Base-by-base conservation (phyloP, 2,329 filamentous ascomycete species). In the Fusarium sp. region DNA sequence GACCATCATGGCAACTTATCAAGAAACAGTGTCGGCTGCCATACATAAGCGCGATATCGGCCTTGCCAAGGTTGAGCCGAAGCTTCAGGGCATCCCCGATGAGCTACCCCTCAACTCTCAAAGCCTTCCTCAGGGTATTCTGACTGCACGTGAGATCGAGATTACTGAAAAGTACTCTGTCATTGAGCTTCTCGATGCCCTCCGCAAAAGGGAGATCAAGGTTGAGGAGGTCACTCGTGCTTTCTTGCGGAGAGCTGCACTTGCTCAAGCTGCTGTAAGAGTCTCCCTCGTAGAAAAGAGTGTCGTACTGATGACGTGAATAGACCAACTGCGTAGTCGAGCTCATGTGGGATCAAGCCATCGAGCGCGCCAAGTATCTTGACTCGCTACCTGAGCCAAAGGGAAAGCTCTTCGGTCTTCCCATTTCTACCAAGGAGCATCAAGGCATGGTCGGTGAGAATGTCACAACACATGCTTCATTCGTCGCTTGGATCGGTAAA, bases 401-500 rank as follows among this genome's bases (percentile, higher is more conserved):
- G 44, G 78, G 78, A 12, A 66, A 70, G 20, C 72, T 80, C 21
- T 79, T 79, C 16, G 77, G 77, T n/a, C 63, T 79, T 18, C 77
- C 77, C 20, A 78, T 79, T 24, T 79, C 77, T 1, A 74, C 77
- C 39, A 79, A 79, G 41, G 77, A 79, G 23, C 77, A 79, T n/a
- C 77, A 78, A 9, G 77, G 77, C 23, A 78, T 79, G 76, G 74
- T 80, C 2, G 76, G 77, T 8, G 66, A 71, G 0, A 73, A 77
- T 3, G 67, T 77, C 23, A 68, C 71, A 3, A 76, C 76, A 9
- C 70, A 70, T 4, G 71, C 76, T 18, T 78, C 76, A 0, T 76
- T 72, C 11, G 74, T 75, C n/a, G 71, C 70, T 0, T 78, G 77
- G 77, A 69, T 78, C 4, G 77, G 74, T 18, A 77, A 75, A 44